Conservation (phyloP, 495 filamentous ascomycete genomes). For the Aspergillus cavernicola region DNA sequence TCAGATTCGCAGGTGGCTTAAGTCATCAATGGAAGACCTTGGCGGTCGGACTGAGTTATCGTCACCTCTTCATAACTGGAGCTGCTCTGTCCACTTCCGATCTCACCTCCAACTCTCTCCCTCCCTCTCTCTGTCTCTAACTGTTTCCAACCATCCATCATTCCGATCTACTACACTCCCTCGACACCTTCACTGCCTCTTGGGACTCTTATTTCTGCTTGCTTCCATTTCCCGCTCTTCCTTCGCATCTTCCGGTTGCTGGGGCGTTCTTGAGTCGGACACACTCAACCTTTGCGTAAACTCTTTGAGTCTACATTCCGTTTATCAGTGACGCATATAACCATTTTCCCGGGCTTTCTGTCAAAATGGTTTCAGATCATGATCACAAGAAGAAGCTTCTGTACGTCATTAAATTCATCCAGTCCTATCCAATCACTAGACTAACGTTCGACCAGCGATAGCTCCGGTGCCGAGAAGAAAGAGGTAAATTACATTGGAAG, state of each 20-base stretch:
- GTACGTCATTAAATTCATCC: constrained; percentile 52
- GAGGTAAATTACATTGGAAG: constrained; percentile 52
- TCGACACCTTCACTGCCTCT: constrained; percentile 28
- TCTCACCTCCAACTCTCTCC: constrained; percentile 22
- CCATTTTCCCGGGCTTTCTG: constrained; percentile 1
- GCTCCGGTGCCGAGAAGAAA: constrained; percentile 83
- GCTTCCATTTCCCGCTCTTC: neutral
- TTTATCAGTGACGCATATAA: constrained; percentile 14
- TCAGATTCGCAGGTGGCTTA: no score
- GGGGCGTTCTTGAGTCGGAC: constrained; percentile 12
- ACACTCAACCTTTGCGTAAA: constrained; percentile 16
- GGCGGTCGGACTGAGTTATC: constrained; percentile 25
- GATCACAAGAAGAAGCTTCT: constrained; percentile 93
- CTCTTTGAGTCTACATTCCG: constrained; percentile 21
- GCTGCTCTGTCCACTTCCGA: constrained; percentile 25
- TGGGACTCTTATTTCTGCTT: constrained; percentile 8
- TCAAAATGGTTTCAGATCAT: constrained; percentile 64
- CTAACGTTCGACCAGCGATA: constrained; percentile 63
- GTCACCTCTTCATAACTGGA: constrained; percentile 44
- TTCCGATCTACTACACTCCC: constrained; percentile 13
- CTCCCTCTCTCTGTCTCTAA: constrained; percentile 6
- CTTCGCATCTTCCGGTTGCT: constrained; percentile 7
- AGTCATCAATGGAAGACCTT: constrained; percentile 28
- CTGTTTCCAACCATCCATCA: constrained; percentile 20
- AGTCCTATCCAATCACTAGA: constrained; percentile 19